phyloP scores from a whole-genome alignment of 768 basidiomycete genomes.

The Suillus decipiens region DNA sequence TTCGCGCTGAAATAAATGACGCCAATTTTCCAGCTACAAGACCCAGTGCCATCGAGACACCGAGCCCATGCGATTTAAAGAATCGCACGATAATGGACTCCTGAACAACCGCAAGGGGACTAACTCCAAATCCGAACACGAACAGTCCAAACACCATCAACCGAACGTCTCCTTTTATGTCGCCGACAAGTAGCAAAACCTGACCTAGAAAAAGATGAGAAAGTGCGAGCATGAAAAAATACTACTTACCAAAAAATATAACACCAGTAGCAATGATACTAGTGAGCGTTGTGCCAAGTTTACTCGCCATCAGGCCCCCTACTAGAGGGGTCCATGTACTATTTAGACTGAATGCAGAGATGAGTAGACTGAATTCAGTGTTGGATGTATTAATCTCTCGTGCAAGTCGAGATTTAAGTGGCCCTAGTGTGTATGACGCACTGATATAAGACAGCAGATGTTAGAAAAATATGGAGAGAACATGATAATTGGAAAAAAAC shows the following conservation, averaged over 20 bases:
- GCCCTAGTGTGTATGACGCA: slow-evolving; percentile 74
- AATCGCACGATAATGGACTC: slow-evolving; percentile 85
- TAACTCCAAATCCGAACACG: slow-evolving; percentile 76
- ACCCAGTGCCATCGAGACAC: slow-evolving; percentile 78
- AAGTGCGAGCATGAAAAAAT: background rate
- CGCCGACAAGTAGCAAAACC: slow-evolving; percentile 64
- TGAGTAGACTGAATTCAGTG: slow-evolving; percentile 74
- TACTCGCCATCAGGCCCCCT: slow-evolving; percentile 69
- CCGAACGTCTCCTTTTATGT: slow-evolving; percentile 58
- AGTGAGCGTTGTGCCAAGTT: slow-evolving; percentile 68
- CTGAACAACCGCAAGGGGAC: slow-evolving; percentile 80
- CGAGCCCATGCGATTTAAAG: slow-evolving; percentile 75
- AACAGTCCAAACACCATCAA: slow-evolving; percentile 78
- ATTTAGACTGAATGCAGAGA: slow-evolving; percentile 77
- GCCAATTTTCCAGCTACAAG: slow-evolving; percentile 80
- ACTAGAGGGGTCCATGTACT: slow-evolving; percentile 78
- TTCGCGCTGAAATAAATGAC: slow-evolving; percentile 73
- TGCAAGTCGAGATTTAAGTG: slow-evolving; percentile 69
- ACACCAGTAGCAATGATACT: slow-evolving; percentile 76
- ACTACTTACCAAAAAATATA: slow-evolving; percentile 56
- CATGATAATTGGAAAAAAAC: slow-evolving; percentile 21
- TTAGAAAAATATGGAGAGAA: slow-evolving; percentile 8
- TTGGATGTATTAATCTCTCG: slow-evolving; percentile 76
- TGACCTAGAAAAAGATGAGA: slow-evolving; percentile 48
- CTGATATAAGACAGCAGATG: slow-evolving; percentile 35